Conservation (phyloP, 2,329 filamentous ascomycete genomes). For the Aspergillus piperis region DNA sequence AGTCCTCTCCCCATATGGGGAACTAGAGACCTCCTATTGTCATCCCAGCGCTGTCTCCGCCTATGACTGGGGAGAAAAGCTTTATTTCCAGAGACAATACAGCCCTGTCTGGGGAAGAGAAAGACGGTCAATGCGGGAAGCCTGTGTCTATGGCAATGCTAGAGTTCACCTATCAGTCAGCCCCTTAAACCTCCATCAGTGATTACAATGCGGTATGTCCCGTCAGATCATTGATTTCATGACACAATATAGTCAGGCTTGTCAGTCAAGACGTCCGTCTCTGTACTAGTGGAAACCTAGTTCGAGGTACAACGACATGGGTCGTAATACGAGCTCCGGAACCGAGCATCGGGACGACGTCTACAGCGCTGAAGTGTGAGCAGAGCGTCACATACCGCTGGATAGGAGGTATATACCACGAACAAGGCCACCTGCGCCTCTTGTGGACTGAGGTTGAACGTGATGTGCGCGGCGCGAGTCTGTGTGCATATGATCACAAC, state of each 20-base stretch:
- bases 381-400: too few species aligned
- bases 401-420: too few species aligned
- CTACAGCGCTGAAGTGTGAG: too few species aligned
- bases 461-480: too few species aligned
- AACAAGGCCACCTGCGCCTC: too few species aligned
- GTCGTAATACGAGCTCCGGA: too few species aligned
- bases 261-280: not conserved
- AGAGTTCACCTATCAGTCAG: constrained; percentile 4
- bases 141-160: not conserved
- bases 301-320: constrained; percentile 5
- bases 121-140: not conserved
- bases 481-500: too few species aligned
- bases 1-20: not conserved
- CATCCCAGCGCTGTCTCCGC: constrained; percentile 3
- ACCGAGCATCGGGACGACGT: too few species aligned
- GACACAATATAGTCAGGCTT: constrained; percentile 2
- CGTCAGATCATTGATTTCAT: constrained; percentile 1
- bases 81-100: constrained; percentile 8
- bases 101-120: not conserved
- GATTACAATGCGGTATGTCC: not conserved
- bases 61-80: constrained; percentile 12
- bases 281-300: not conserved
- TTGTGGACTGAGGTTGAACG: too few species aligned
- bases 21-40: not conserved
- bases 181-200: not conserved